phyloP scores from a whole-genome alignment of 169 alveolate species.

The Plasmodium chabaudi region DNA sequence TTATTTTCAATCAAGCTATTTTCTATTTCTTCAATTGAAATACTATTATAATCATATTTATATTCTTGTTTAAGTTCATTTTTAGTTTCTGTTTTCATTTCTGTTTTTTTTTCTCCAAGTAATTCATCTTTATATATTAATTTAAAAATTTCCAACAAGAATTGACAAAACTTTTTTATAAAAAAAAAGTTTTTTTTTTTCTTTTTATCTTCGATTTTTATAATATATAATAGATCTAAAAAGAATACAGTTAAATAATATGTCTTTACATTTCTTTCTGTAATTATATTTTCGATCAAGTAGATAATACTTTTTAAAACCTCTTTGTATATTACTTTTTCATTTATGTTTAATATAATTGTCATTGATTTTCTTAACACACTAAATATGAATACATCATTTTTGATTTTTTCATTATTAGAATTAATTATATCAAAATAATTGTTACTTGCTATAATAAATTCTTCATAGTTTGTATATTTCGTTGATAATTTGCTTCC shows the following conservation, averaged over 20 bases:
- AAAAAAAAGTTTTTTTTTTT: slow-evolving; percentile 55
- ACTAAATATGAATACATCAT: slow-evolving; percentile 71
- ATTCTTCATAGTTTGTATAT: slow-evolving; percentile 53
- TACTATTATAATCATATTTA: slow-evolving; percentile 27
- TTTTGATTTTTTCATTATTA: slow-evolving; percentile 35
- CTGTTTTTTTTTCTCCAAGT: too few relatives aligned
- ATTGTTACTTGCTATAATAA: slow-evolving; percentile 43
- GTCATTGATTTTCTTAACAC: slow-evolving; percentile 60
- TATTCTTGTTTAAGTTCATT: slow-evolving; percentile 15
- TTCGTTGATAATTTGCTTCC: not conserved
- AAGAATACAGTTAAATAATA: slow-evolving; percentile 64
- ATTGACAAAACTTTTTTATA: slow-evolving; percentile 67
- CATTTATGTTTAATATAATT: slow-evolving; percentile 25
- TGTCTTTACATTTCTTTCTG: slow-evolving; percentile 36
- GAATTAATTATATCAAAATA: slow-evolving; percentile 24
- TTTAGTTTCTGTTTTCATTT: not conserved
- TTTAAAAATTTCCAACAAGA: slow-evolving; percentile 52
- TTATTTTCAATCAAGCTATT: slow-evolving; percentile 34
- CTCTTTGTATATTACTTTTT: slow-evolving; percentile 59
- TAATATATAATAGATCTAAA: slow-evolving; percentile 41
- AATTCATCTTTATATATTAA: slow-evolving; percentile 53
- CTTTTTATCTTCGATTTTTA: slow-evolving; percentile 44
- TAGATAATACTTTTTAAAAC: slow-evolving; percentile 41
- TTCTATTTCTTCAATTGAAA: slow-evolving; percentile 51
- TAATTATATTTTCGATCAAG: slow-evolving; percentile 63